A percentile compares a stretch with the other conserved stretches of the same genome.
phyloP scores from a whole-genome alignment of 306 rosid species.

The Adenanthera pavonina region DNA sequence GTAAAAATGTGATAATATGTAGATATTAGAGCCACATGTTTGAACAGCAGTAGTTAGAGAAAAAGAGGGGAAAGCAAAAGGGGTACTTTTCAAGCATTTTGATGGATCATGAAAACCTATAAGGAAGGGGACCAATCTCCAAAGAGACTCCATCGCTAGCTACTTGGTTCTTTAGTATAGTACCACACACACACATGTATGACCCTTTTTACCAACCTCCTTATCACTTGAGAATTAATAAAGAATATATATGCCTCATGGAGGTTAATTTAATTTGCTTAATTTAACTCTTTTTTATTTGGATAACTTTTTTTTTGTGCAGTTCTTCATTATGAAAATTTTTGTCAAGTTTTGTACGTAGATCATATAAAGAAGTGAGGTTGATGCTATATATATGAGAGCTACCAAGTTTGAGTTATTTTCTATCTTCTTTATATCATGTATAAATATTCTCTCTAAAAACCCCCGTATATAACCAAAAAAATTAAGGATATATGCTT shows the following conservation, averaged over 20 bases:
- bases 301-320: no score
- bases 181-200: not conserved
- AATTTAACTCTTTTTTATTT: not conserved
- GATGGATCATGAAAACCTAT: not conserved
- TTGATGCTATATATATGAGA: no score
- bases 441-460: no score
- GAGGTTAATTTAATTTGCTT: no score
- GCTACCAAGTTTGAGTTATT: no score
- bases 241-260: not conserved
- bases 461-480: no score
- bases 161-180: not conserved
- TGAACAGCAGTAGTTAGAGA: not conserved
- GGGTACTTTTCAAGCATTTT: not conserved
- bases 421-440: no score
- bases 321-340: no score
- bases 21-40: slow-evolving; percentile 3
- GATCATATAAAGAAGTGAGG: no score
- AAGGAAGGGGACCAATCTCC: slow-evolving; percentile 23
- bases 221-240: not conserved
- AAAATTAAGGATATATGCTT: no score
- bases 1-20: not conserved
- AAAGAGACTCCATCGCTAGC: not conserved
- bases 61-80: not conserved
- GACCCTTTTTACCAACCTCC: not conserved
- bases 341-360: no score